Evolutionary conservation across 192 early-diverging fungal species (phyloP).

Genomic region (Fimicolochytrium jonesii): DNA sequence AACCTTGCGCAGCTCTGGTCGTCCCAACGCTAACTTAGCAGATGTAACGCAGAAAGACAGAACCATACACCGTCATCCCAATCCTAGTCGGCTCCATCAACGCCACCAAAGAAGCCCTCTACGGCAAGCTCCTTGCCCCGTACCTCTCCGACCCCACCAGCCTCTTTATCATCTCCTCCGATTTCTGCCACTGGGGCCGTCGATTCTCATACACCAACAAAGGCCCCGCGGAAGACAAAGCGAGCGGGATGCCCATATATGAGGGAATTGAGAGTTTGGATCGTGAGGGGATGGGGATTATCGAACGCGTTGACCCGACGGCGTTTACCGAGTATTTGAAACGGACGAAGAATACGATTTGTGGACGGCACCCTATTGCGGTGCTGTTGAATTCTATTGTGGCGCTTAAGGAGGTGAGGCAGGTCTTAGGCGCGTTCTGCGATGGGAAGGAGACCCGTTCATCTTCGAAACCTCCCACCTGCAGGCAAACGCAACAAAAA

Average conservation of each 20-base stretch:
- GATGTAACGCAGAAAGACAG: conserved; percentile 8
- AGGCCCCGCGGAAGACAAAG: not conserved
- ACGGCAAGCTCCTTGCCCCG: conserved; percentile 67
- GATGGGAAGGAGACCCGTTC: not conserved
- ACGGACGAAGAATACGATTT: conserved; percentile 87
- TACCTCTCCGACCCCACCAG: conserved; percentile 68
- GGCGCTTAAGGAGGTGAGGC: conserved; percentile 22
- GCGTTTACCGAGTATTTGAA: conserved; percentile 69
- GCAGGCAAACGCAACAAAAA: not conserved
- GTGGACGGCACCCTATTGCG: conserved; percentile 86
- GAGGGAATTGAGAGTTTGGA: conserved; percentile 78
- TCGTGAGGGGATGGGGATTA: conserved; percentile 70
- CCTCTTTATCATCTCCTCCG: conserved; percentile 91
- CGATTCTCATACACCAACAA: conserved; percentile 83
- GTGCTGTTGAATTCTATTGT: conserved; percentile 72
- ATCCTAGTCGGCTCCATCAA: conserved; percentile 79
- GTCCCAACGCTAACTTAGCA: not conserved
- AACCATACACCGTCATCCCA: conserved; percentile 64
- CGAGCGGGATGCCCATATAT: conserved; percentile 55
- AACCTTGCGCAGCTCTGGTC: not conserved
- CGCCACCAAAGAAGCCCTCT: conserved; percentile 56
- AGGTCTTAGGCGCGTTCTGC: not conserved
- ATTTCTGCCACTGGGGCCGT: conserved; percentile 96
- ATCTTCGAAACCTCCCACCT: not conserved
- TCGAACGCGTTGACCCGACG: conserved; percentile 58